Evolutionary conservation across 257 asterid genomes (phyloP).

Genomic region (Orobanche coerulescens): DNA sequence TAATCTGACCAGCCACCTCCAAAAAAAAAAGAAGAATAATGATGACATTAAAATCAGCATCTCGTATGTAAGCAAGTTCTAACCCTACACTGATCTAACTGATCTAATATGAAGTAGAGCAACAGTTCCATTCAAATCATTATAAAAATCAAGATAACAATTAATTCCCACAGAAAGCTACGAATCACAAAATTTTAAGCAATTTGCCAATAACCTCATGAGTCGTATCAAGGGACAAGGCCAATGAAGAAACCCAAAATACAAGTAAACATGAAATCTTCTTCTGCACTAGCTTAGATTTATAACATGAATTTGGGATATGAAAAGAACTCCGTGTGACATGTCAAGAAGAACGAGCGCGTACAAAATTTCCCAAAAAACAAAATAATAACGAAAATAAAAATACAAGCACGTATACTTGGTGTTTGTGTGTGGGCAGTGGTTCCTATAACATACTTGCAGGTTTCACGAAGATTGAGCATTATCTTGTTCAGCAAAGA

Average conservation of each 20-base stretch:
- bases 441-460: conserved; percentile 79
- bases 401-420: not conserved
- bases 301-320: not conserved
- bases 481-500: conserved; percentile 48
- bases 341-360: conserved; percentile 6
- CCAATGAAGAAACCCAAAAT: not conserved
- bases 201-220: not conserved
- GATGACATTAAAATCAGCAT: not conserved
- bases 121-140: not conserved
- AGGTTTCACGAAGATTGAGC: conserved; percentile 60
- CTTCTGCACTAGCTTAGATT: not conserved
- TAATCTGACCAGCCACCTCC: not conserved
- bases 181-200: not conserved
- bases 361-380: too few relatives aligned
- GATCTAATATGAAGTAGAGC: not conserved
- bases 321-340: not conserved
- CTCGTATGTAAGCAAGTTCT: not conserved
- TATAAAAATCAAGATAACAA: not conserved
- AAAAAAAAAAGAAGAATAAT: not conserved
- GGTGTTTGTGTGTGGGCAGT: not conserved
- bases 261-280: not conserved
- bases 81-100: not conserved
- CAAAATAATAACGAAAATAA: too few relatives aligned
- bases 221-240: not conserved
- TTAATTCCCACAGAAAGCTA: not conserved